Evolutionary conservation across 805 yeast genomes (phyloP).

Genomic region (Zygotorulaspora florentina): DNA sequence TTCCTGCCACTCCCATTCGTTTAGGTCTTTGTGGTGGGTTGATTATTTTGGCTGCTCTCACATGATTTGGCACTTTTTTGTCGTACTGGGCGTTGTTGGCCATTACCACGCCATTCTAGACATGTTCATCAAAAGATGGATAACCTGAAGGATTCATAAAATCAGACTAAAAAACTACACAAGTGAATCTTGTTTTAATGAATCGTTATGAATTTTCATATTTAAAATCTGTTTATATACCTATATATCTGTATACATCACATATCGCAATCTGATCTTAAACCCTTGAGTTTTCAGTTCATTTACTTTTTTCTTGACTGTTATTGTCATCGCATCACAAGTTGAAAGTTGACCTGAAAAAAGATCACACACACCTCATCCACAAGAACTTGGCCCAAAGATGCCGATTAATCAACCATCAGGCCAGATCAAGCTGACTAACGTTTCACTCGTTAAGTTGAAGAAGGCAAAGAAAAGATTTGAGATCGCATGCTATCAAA

Average conservation of each 20-base stretch:
- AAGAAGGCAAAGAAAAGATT: conserved; percentile 87
- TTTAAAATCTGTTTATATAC: not conserved
- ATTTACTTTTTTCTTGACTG: not conserved
- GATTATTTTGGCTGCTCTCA: conserved; percentile 75
- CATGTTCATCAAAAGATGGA: conserved; percentile 51
- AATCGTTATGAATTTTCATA: too few relatives aligned
- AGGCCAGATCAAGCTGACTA: conserved; percentile 84
- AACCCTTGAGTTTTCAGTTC: not conserved
- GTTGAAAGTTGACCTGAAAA: too few relatives aligned
- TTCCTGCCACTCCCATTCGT: conserved; percentile 30
- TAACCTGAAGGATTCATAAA: not conserved
- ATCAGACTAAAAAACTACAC: too few relatives aligned
- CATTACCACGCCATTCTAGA: conserved; percentile 77
- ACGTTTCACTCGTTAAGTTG: conserved; percentile 88
- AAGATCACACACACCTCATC: too few relatives aligned
- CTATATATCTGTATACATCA: not conserved
- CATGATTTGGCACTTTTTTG: conserved; percentile 91
- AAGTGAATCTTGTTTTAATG: too few relatives aligned
- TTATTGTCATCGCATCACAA: too few relatives aligned
- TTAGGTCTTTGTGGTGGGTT: conserved; percentile 75
- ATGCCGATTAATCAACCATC: conserved; percentile 82
- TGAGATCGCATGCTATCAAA: conserved; percentile 94
- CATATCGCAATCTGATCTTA: not conserved
- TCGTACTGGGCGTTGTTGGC: conserved; percentile 81
- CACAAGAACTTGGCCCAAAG: not conserved